Evolutionary conservation across 768 basidiomycete genomes (phyloP), one percentile per base, ranked within the genome.

Genomic region (Postia placenta): DNA sequence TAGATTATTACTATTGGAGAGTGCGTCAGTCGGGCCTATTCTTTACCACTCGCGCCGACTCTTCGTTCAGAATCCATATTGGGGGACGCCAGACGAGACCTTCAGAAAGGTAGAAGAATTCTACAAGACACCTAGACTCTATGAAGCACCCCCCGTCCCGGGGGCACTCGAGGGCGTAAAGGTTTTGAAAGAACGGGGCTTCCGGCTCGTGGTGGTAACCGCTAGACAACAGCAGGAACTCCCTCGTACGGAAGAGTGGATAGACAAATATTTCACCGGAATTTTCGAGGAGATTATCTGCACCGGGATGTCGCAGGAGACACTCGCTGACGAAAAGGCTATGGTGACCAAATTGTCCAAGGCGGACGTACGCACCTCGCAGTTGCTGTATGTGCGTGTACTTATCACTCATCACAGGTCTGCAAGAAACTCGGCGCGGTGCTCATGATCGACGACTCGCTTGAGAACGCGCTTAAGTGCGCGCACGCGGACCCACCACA

Each of bases 1-100:
- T 38, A 82, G 80, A 87, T 59, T 85, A 85, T 56, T 85, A 83
- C 62, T 86, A 83, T 60, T 87, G 85, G 85, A 85, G 83, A 73
- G 85, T 77, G 44, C 43, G 63, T 36, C 4, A n/a, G n/a, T n/a
- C 30, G 7, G 4, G 9, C n/a, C 14, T 15, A 23, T 25, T 19
- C n/a, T 48, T 6, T 15, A 24, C 20, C n/a, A n/a, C n/a, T n/a
- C n/a, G n/a, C n/a, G n/a, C n/a, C n/a, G n/a, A n/a, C n/a, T 33
- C 30, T 33, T 11, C 23, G 11, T 17, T 22, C 48, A 78, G 75
- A 77, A 76, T 59, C 69, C 67, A 2, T 74, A 70, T 58, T 87
- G 85, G 84, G 85, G 85, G 24, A 72, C 75, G 4, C 73, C 76
- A 1, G 52, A 68, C 38, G 75, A 80, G 59, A 84, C 84, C 1